Base-by-base conservation (phyloP, 495 filamentous ascomycete species). In the Antarctomyces pellizariae region DNA sequence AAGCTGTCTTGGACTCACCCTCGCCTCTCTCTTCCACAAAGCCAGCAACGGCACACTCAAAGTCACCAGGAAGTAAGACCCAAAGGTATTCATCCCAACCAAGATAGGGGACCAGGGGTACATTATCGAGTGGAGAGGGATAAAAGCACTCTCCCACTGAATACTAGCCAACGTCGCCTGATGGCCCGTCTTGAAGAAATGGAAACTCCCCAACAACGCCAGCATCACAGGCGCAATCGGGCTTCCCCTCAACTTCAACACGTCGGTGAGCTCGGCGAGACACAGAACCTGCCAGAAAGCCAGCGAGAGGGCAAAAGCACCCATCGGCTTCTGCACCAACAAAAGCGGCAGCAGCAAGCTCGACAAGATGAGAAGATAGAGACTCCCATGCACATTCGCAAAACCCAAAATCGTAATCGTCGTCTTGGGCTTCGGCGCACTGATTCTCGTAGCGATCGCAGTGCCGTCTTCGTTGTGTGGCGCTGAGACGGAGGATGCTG, bases 131-230 rank as follows among this genome's bases (percentile, higher is more conserved):
- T 67, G 60, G 15, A 95, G 56, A 1, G 89, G 74, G 38, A 99
- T 75, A 57, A 95, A 97, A 13, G 80, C 84, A n/a, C 64, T 59
- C 48, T 95, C 82, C 86, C 86, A 99, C 40, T 99, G 89, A 45
- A 99, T 89, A 33, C 64, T 71, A 38, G 66, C 61, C 13, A 92
- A 62, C 0, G 70, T 73, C 9, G 84, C 84, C 48, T 95, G 89
- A 49, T 99, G 86, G 36, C 86, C 86, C 1, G 86, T 99, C 39
- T 84, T 91, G 67, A 99, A 99, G 57, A 71, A 99, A 53, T 91
- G 67, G 46, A 80, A 91, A 36, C 69, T 74, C 25, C 80, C 89
- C 1, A 99, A 59, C 9, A 93, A 48, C 19, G 67, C 89, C 7
- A 99, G 58, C 20, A 90, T 57, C 13, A 82, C 54, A 13, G 89